These are phyloP conservation scores for Aureobasidium uvarum DNA, from an alignment of 2,329 filamentous ascomycete species.

Conservation along the genomic window DNA sequence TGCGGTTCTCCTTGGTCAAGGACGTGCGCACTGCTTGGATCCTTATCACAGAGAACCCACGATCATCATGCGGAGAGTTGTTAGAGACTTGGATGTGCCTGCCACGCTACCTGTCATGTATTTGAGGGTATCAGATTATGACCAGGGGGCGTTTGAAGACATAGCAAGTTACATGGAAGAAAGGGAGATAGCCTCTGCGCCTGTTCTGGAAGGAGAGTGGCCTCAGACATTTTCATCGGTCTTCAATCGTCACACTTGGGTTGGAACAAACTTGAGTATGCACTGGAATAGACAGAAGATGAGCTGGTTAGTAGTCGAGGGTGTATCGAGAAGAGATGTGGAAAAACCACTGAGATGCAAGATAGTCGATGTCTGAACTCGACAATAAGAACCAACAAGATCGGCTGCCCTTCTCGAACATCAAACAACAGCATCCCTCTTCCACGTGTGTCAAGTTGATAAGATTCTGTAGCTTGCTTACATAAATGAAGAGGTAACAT, in stretches of 20 bases:
- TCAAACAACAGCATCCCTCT: neutral
- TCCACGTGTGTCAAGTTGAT: neutral
- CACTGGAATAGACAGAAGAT: neutral
- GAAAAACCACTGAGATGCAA: no score
- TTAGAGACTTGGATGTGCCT: neutral
- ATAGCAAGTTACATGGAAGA: neutral
- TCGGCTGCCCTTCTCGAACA: neutral
- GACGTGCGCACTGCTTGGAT: neutral
- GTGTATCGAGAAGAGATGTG: neutral
- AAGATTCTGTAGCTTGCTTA: neutral
- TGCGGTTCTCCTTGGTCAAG: neutral
- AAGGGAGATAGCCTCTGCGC: neutral
- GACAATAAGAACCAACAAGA: neutral
- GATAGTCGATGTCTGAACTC: no score
- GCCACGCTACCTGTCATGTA: neutral
- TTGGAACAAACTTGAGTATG: neutral
- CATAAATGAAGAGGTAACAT: neutral
- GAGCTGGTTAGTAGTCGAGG: neutral
- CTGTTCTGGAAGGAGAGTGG: neutral
- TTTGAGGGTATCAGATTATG: neutral
- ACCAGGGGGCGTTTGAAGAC: no score
- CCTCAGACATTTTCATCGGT: neutral
- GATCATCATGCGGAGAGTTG: neutral
- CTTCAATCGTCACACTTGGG: neutral
- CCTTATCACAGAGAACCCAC: neutral